A percentile compares a stretch with the other conserved stretches of the same genome.
Evolutionary conservation across 2,329 filamentous ascomycete genomes (phyloP).

Genomic region (Fragosphaeria purpurea): DNA sequence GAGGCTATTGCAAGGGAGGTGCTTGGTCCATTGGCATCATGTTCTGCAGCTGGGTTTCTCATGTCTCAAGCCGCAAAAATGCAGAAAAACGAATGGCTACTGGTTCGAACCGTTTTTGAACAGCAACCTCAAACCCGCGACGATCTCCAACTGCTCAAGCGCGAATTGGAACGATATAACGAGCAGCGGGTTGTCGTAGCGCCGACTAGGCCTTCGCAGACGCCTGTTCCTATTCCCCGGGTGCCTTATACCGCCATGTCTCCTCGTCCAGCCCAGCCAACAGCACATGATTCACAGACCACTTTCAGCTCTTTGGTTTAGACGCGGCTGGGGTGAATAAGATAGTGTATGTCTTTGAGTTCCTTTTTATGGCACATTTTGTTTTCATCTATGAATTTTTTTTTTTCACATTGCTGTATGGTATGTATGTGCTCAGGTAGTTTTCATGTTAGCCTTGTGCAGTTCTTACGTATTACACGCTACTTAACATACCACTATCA

Average conservation of each 20-base stretch:
- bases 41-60: slow-evolving; percentile 59
- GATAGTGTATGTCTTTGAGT: too few species aligned
- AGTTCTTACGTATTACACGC: too few species aligned
- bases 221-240: slow-evolving; percentile 16
- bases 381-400: too few species aligned
- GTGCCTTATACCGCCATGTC: slow-evolving; percentile 8
- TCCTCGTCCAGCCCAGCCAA: neutral
- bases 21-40: slow-evolving; percentile 45
- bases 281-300: neutral
- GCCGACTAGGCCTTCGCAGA: slow-evolving; percentile 12
- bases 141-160: slow-evolving; percentile 48
- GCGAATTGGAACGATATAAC: slow-evolving; percentile 37
- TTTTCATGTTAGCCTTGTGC: too few species aligned
- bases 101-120: slow-evolving; percentile 60
- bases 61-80: slow-evolving; percentile 59
- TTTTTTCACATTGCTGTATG: too few species aligned
- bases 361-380: too few species aligned
- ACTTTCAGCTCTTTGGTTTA: too few species aligned
- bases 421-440: too few species aligned
- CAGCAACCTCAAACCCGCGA: slow-evolving; percentile 54
- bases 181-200: slow-evolving; percentile 5
- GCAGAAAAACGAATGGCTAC: slow-evolving; percentile 60
- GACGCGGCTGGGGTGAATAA: too few species aligned
- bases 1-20: slow-evolving; percentile 11
- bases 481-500: too few species aligned